Conservation (phyloP, 768 basidiomycete species). For the Crassisporium funariophilum region DNA sequence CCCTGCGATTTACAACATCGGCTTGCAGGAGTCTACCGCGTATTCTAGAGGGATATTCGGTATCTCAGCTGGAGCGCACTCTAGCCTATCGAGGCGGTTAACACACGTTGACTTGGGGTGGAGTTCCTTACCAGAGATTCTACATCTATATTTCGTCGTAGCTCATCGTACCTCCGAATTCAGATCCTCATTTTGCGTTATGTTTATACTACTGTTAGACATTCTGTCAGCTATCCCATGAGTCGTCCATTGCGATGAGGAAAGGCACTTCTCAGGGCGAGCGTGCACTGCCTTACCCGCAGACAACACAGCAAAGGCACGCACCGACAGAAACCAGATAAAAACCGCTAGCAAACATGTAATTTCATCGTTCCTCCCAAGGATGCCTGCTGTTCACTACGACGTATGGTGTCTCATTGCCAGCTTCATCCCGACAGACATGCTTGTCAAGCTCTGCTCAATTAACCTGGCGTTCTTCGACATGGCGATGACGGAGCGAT, state of each 20-base stretch:
- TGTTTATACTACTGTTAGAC: background rate
- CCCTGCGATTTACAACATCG: constrained; percentile 22
- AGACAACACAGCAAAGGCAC: constrained; percentile 1
- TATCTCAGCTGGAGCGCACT: constrained; percentile 30
- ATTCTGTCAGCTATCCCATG: too few species aligned
- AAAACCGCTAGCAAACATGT: background rate
- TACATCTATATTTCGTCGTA: constrained; percentile 16
- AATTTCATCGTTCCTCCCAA: background rate
- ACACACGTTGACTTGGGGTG: constrained; percentile 23
- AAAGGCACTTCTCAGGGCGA: too few species aligned
- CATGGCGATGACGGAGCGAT: constrained; percentile 21
- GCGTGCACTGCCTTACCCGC: too few species aligned
- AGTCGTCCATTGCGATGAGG: too few species aligned
- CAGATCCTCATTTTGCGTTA: constrained; percentile 4
- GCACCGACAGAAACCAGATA: background rate
- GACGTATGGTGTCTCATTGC: constrained; percentile 34
- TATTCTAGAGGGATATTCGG: constrained; percentile 20
- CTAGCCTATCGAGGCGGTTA: constrained; percentile 20
- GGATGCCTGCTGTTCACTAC: constrained; percentile 18
- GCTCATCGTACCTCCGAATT: background rate
- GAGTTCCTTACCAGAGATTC: constrained; percentile 32
- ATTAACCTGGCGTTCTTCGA: constrained; percentile 32
- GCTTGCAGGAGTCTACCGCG: constrained; percentile 31
- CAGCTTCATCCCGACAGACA: constrained; percentile 24
- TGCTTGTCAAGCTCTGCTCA: constrained; percentile 20